These are phyloP conservation scores for Excoecaria cochinchinensis DNA, from an alignment of 345 rosid genomes.

Conservation along the genomic window DNA sequence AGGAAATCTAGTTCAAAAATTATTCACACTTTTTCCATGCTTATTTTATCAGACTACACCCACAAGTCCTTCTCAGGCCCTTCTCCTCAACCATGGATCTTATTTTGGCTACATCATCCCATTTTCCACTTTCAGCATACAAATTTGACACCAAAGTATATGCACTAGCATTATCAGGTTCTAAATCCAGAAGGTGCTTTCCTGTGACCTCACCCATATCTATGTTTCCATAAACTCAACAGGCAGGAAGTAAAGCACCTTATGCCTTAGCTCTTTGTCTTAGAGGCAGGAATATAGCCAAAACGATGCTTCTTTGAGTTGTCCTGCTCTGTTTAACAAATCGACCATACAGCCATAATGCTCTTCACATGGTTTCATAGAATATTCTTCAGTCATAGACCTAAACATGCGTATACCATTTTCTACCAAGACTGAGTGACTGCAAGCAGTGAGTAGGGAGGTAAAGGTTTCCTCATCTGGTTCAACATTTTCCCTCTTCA, in stretches of 20 bases:
- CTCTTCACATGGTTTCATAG: constrained; percentile 20
- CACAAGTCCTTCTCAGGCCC: constrained; percentile 24
- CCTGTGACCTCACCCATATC: constrained; percentile 34
- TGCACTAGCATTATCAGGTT: constrained; percentile 23
- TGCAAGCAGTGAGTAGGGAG: too few species aligned
- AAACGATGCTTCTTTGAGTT: constrained; percentile 32
- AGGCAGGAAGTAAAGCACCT: constrained; percentile 37
- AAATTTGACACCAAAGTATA: constrained; percentile 31
- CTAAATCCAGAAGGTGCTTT: constrained; percentile 25
- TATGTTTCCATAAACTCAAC: constrained; percentile 23
- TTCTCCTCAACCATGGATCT: constrained; percentile 23
- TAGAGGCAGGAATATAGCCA: constrained; percentile 22
- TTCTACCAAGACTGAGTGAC: too few species aligned
- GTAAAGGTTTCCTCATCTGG: too few species aligned
- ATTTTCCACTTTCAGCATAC: constrained; percentile 35
- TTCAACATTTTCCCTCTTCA: too few species aligned
- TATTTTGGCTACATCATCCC: constrained; percentile 33
- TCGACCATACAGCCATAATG: constrained; percentile 35
- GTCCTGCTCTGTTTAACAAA: constrained; percentile 40
- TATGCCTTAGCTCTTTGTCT: constrained; percentile 25
- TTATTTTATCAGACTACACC: constrained; percentile 22
- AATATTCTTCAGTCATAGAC: constrained; percentile 31
- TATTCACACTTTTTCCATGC: neutral
- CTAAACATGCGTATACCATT: too few species aligned
- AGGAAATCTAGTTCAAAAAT: too few species aligned